These are phyloP conservation scores for Echites panduratus DNA, from an alignment of 257 asterid genomes.

Conservation along the genomic window DNA sequence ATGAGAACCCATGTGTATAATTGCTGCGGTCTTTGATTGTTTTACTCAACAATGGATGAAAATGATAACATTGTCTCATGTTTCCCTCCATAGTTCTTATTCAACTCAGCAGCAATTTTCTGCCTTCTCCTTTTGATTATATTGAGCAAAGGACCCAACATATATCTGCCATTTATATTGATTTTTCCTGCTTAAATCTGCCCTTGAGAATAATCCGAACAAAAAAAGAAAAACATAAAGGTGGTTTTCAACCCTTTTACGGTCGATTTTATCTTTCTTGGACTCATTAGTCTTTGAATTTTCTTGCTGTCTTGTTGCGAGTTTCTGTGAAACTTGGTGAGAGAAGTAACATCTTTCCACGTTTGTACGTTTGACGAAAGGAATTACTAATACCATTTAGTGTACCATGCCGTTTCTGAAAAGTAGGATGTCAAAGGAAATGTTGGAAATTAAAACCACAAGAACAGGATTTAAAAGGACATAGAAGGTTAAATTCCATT, in stretches of 20 bases:
- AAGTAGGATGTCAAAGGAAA: no score
- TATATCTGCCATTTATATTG: conserved; percentile 4
- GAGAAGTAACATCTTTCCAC: neutral
- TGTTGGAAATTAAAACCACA: no score
- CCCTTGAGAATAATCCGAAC: neutral
- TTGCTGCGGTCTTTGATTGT: conserved; percentile 34
- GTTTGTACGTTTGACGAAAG: no score
- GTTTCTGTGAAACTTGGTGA: neutral
- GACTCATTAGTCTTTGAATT: neutral
- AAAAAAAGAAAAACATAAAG: no score
- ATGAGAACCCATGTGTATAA: conserved; percentile 73
- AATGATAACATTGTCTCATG: neutral
- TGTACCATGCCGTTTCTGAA: no score
- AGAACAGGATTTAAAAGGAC: no score
- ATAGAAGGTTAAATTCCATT: no score
- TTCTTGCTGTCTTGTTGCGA: neutral
- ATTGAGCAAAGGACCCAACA: neutral
- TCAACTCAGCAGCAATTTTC: neutral
- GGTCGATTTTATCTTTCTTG: neutral
- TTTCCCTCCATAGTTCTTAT: conserved; percentile 13
- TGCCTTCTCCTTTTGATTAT: neutral
- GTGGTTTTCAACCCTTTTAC: no score
- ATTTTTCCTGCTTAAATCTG: neutral
- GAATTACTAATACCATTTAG: no score
- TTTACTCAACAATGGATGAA: conserved; percentile 28